Conservation (phyloP, 2,329 filamentous ascomycete species). For the Parasarocladium wereldwijsianum region DNA sequence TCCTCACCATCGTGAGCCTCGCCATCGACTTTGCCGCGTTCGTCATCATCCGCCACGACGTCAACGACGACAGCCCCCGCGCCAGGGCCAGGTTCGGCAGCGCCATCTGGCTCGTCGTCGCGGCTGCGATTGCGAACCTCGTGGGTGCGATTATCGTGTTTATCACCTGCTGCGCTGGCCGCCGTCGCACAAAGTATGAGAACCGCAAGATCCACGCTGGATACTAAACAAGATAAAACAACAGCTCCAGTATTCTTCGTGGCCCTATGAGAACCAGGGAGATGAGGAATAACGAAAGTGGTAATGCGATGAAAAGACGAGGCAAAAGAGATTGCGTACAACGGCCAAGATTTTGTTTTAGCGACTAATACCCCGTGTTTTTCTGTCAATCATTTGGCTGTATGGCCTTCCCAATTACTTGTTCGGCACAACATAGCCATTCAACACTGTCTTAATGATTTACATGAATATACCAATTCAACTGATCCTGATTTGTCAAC, state of each 20-base stretch:
- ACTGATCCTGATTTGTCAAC: no score
- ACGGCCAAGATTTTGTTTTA: no score
- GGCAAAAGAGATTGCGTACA: not conserved
- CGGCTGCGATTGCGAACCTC: constrained; percentile 37
- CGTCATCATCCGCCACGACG: constrained; percentile 33
- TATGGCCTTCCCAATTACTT: not conserved
- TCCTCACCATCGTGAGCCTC: constrained; percentile 31
- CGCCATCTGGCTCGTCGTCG: constrained; percentile 46
- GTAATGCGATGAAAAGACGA: not conserved
- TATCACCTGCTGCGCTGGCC: constrained; percentile 43
- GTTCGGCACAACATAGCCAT: not conserved
- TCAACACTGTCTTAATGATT: no score
- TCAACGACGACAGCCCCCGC: constrained; percentile 28
- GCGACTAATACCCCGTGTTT: not conserved
- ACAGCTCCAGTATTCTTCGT: not conserved
- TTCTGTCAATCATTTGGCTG: constrained; percentile 1
- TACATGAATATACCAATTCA: no score
- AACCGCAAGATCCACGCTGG: constrained; percentile 12
- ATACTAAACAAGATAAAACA: constrained; percentile 2
- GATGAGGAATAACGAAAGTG: not conserved
- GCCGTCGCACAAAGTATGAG: constrained; percentile 18
- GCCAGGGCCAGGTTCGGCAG: constrained; percentile 32
- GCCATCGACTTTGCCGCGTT: constrained; percentile 44
- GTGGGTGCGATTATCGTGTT: constrained; percentile 42
- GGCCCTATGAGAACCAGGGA: not conserved